phyloP scores from a whole-genome alignment of 2,329 filamentous ascomycete genomes.

The Sarocladiaceae sp. region DNA sequence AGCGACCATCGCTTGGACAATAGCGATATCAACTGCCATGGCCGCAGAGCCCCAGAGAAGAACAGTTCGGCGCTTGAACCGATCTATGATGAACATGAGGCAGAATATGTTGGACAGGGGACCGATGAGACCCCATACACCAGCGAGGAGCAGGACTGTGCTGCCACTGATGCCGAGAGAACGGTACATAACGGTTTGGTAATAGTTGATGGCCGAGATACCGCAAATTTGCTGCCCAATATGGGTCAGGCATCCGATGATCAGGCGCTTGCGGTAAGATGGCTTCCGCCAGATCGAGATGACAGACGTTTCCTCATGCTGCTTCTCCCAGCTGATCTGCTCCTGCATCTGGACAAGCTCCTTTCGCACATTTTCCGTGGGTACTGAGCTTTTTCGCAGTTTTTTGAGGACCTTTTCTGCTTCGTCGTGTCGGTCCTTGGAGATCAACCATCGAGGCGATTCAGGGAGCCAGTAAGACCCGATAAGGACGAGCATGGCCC shows the following conservation, averaged over 20 bases:
- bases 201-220: slow-evolving; percentile 49
- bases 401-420: slow-evolving; percentile 12
- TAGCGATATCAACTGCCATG: slow-evolving; percentile 17
- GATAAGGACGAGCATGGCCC: slow-evolving; percentile 11
- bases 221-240: slow-evolving; percentile 21
- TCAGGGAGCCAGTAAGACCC: slow-evolving; percentile 20
- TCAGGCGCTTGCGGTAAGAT: slow-evolving; percentile 26
- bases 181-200: slow-evolving; percentile 46
- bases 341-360: slow-evolving; percentile 49
- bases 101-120: slow-evolving; percentile 1
- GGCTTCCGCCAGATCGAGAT: slow-evolving; percentile 40
- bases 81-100: slow-evolving; percentile 26
- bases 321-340: slow-evolving; percentile 51
- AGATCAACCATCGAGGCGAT: slow-evolving; percentile 25
- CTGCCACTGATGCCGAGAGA: slow-evolving; percentile 43
- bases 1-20: slow-evolving; percentile 23
- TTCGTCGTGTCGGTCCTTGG: slow-evolving; percentile 20
- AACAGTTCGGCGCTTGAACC: slow-evolving; percentile 27
- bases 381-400: neutral
- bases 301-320: slow-evolving; percentile 46
- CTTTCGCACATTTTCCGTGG: slow-evolving; percentile 24
- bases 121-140: slow-evolving; percentile 27
- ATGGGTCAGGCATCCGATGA: slow-evolving; percentile 46
- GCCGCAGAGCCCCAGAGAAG: slow-evolving; percentile 27
- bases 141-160: slow-evolving; percentile 46